A percentile compares a stretch with the other conserved stretches of the same genome.
Evolutionary conservation across 106 monocot genomes (phyloP).

Genomic region (Platanthera guangdongensis): DNA sequence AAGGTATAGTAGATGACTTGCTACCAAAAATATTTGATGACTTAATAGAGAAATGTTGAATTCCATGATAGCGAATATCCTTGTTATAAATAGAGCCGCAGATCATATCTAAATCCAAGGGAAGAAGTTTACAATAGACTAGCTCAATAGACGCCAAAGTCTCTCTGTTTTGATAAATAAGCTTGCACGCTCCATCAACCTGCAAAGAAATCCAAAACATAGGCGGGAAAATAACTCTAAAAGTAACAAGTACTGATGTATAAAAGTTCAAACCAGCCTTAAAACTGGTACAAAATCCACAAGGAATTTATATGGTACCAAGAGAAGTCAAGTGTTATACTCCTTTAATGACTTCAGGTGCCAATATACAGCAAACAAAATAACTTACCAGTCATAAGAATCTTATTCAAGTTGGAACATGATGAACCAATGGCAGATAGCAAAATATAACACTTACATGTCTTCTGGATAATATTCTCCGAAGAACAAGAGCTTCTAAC

Average conservation of each 20-base stretch:
- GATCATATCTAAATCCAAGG: conserved; percentile 32
- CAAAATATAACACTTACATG: conserved; percentile 35
- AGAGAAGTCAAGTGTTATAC: background rate
- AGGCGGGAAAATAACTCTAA: background rate
- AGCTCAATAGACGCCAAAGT: conserved; percentile 52
- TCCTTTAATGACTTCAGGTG: background rate
- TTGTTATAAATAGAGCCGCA: conserved; percentile 34
- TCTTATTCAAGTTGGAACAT: background rate
- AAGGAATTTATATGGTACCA: background rate
- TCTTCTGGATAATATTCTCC: conserved; percentile 41
- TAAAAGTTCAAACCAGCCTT: background rate
- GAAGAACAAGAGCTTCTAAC: conserved; percentile 47
- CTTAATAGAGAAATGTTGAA: conserved; percentile 36
- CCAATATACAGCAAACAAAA: background rate
- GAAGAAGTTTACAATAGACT: conserved; percentile 42
- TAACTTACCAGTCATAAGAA: background rate
- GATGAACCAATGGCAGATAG: background rate
- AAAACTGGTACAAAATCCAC: background rate
- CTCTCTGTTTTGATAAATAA: conserved; percentile 51
- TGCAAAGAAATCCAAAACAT: conserved; percentile 14
- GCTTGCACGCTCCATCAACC: conserved; percentile 65
- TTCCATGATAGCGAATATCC: conserved; percentile 28
- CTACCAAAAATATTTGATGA: conserved; percentile 47
- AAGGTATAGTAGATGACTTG: conserved; percentile 25
- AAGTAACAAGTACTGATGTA: background rate